Evolutionary conservation across 164 flowering plant genomes (phyloP).

Genomic region (Chloranthus sessilifolius): DNA sequence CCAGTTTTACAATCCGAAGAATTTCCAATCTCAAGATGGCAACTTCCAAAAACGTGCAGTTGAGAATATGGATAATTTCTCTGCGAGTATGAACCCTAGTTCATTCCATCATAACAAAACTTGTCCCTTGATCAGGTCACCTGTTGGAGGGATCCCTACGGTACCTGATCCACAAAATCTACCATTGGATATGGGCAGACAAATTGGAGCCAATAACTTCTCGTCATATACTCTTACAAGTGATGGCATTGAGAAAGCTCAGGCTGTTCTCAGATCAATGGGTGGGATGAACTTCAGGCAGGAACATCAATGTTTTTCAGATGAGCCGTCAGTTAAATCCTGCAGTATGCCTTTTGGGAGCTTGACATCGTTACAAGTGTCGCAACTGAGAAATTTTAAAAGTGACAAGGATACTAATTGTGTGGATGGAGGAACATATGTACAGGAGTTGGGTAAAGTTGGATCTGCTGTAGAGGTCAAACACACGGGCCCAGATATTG

Average conservation of each 20-base stretch:
- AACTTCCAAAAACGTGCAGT: constrained; percentile 1
- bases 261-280: constrained; percentile 7
- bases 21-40: too few relatives aligned
- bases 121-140: constrained; percentile 1
- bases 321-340: constrained; percentile 4
- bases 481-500: constrained; percentile 5
- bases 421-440: constrained; percentile 3
- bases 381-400: constrained; percentile 6
- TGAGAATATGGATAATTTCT: constrained; percentile 1
- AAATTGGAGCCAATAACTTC: constrained; percentile 11
- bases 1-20: too few relatives aligned
- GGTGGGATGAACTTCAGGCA: constrained; percentile 7
- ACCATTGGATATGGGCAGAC: constrained; percentile 1
- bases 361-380: constrained; percentile 7
- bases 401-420: background rate
- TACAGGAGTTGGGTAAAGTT: constrained; percentile 5
- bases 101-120: constrained; percentile 7
- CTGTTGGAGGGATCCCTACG: constrained; percentile 4
- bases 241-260: constrained; percentile 5
- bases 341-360: constrained; percentile 4
- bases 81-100: constrained; percentile 2
- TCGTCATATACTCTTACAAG: background rate
- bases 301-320: background rate
- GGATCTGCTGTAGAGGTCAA: constrained; percentile 13
- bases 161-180: background rate